A percentile compares a stretch with the other conserved stretches of the same genome.
These are phyloP conservation scores for Candida multigemmis DNA, from an alignment of 805 yeast genomes.

Conservation along the genomic window DNA sequence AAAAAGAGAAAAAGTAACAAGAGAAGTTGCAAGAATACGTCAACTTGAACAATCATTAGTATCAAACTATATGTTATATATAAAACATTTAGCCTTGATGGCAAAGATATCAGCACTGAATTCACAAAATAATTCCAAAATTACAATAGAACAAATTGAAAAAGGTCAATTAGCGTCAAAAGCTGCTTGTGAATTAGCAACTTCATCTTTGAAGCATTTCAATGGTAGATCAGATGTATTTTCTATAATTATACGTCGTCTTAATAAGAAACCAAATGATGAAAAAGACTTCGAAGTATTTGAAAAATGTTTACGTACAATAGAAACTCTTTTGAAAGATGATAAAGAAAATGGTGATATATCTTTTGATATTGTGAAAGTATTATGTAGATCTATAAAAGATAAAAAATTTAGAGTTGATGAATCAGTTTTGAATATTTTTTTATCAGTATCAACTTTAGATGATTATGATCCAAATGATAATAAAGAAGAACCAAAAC, in stretches of 20 bases:
- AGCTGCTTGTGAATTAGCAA: slow-evolving; percentile 69
- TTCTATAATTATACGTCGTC: slow-evolving; percentile 55
- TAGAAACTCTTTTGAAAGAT: slow-evolving; percentile 64
- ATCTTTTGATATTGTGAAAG: slow-evolving; percentile 62
- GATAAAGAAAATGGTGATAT: slow-evolving; percentile 77
- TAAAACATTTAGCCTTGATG: slow-evolving; percentile 43
- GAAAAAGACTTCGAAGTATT: slow-evolving; percentile 40
- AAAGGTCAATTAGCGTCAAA: slow-evolving; percentile 54
- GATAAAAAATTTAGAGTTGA: slow-evolving; percentile 74
- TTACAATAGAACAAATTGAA: slow-evolving; percentile 24
- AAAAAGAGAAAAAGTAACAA: slow-evolving; percentile 71
- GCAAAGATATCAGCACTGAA: slow-evolving; percentile 29
- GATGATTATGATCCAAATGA: slow-evolving; percentile 66
- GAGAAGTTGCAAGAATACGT: slow-evolving; percentile 71
- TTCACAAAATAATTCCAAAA: slow-evolving; percentile 23
- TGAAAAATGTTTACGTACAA: slow-evolving; percentile 48
- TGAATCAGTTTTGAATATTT: slow-evolving; percentile 67
- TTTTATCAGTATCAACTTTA: slow-evolving; percentile 58
- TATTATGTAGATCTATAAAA: slow-evolving; percentile 60
- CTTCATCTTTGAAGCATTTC: slow-evolving; percentile 63
- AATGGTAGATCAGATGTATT: slow-evolving; percentile 75
- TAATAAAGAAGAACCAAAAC: slow-evolving; percentile 31
- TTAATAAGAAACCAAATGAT: slow-evolving; percentile 52
- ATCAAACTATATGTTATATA: slow-evolving; percentile 55
- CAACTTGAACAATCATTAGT: slow-evolving; percentile 75